These are phyloP conservation scores for Colletotrichum endophyticum DNA, from an alignment of 2,329 filamentous ascomycete genomes.

Conservation along the genomic window DNA sequence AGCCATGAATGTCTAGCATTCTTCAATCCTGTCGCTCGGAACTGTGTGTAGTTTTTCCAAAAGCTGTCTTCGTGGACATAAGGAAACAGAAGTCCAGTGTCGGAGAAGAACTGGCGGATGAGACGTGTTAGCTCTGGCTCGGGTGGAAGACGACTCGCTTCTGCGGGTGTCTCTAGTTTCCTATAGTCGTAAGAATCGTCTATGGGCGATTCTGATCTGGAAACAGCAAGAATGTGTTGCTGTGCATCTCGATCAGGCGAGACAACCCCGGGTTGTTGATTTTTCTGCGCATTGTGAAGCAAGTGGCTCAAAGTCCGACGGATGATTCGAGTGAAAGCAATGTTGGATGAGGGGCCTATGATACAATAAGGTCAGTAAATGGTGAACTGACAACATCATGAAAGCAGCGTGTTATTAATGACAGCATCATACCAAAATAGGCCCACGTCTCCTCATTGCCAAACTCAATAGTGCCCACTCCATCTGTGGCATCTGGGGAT, in stretches of 20 bases:
- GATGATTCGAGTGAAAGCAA: slow-evolving; percentile 25
- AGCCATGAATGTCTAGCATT: slow-evolving; percentile 53
- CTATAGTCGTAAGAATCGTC: not conserved
- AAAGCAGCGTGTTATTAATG: not conserved
- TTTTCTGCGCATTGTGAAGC: not conserved
- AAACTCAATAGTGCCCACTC: slow-evolving; percentile 26
- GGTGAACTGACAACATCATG: not conserved
- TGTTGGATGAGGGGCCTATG: slow-evolving; percentile 26
- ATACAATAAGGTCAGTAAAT: not conserved
- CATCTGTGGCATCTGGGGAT: slow-evolving; percentile 24
- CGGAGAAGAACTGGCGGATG: slow-evolving; percentile 28
- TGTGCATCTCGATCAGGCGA: not conserved
- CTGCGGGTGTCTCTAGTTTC: not conserved
- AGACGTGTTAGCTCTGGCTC: slow-evolving; percentile 23
- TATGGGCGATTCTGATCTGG: slow-evolving; percentile 1
- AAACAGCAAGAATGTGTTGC: not conserved
- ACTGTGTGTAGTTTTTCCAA: slow-evolving; percentile 24
- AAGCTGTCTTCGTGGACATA: slow-evolving; percentile 31
- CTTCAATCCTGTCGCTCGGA: slow-evolving; percentile 25
- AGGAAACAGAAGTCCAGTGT: slow-evolving; percentile 33
- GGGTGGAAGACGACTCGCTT: slow-evolving; percentile 19
- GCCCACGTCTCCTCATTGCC: slow-evolving; percentile 22
- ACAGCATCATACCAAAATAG: slow-evolving; percentile 22
- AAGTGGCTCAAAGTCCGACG: slow-evolving; percentile 18
- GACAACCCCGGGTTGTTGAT: not conserved